Base-by-base conservation (phyloP, 2,329 filamentous ascomycete genomes). In the Purpureocillium lavendulum region DNA sequence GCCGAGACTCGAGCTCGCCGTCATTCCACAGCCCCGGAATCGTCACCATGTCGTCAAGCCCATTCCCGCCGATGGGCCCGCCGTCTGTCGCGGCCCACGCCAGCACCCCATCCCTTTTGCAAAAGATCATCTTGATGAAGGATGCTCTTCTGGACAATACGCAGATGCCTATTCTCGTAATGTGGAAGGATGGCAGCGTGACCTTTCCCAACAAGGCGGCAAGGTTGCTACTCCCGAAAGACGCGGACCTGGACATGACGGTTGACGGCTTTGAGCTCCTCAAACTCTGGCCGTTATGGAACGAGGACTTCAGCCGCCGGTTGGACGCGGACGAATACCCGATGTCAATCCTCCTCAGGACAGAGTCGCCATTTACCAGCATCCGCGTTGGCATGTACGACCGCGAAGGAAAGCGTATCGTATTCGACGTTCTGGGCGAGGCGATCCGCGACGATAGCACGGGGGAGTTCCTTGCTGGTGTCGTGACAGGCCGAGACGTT, bases 141-240 rank as follows among this genome's bases (percentile, higher is more conserved):
- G 84, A 89, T 54, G 83, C 84, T 1, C 69, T 89, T 15, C 64
- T 90, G 7, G 83, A 87, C 53, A 84, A 79, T 30, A 84, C 85
- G 18, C 74, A 78, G 44, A 79, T 86, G 54, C 84, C 85, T 0
- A 81, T 87, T 16, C 66, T 88, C 33, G 81, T 82, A 17, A 84
- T 88, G 78, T 89, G 85, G 85, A 83, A 81, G 53, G 85, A 90
- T 47, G 77, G 82, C 39, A 82, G 76, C 35, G 78, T 87, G 35
- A 80, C 77, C 0, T 79, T 87, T 33, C 80, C 84, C 4, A 90
- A 90, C 52, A 75, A 73, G 48, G 82, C 82, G 4, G 75, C 75
- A 11, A 64, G 72, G 11, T 57, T 62, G 4, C 57, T 82, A n/a
- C 68, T 79, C 43, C 53, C 63, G 17, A 57, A 61, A 9, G 56